These are phyloP conservation scores for Termitomyces sp. DNA, from an alignment of 768 basidiomycete genomes.

Conservation along the genomic window DNA sequence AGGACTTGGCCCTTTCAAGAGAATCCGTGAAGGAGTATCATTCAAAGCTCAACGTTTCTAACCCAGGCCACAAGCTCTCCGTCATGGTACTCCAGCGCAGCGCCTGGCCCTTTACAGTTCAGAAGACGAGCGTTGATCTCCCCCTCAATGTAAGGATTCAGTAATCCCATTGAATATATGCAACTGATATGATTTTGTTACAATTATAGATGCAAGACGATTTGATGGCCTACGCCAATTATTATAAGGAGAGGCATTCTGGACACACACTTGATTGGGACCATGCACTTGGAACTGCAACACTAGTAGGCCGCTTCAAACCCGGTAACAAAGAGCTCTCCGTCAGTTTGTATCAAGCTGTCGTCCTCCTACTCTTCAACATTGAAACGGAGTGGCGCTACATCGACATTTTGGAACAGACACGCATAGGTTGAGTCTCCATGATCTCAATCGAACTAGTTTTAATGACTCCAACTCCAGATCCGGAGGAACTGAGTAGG, in stretches of 20 bases:
- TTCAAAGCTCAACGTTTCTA: conserved; percentile 35
- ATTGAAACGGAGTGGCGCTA: conserved; percentile 57
- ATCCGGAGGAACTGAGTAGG: conserved; percentile 67
- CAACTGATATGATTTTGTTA: conserved; percentile 4
- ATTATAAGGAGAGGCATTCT: conserved; percentile 79
- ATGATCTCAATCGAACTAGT: background rate
- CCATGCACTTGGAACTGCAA: conserved; percentile 82
- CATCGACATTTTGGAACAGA: conserved; percentile 62
- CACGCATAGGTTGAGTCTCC: conserved; percentile 62
- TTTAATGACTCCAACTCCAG: conserved; percentile 38
- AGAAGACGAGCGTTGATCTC: conserved; percentile 48
- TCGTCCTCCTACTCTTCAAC: conserved; percentile 88
- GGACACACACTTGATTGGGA: conserved; percentile 82
- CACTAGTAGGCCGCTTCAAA: conserved; percentile 67
- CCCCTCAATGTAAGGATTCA: conserved; percentile 44
- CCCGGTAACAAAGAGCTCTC: conserved; percentile 79
- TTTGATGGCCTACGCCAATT: conserved; percentile 56
- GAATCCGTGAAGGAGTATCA: conserved; percentile 72
- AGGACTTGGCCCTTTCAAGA: conserved; percentile 74
- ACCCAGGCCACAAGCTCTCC: conserved; percentile 47
- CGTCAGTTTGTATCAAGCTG: conserved; percentile 86
- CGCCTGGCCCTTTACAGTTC: conserved; percentile 78
- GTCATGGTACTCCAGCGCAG: conserved; percentile 87
- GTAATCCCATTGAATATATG: conserved; percentile 11
- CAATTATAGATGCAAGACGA: conserved; percentile 66